Percentiles rank a stretch among this genome's conserved stretches.
phyloP scores from a whole-genome alignment of 2,329 filamentous ascomycete species.

The Colletotrichum lupini region DNA sequence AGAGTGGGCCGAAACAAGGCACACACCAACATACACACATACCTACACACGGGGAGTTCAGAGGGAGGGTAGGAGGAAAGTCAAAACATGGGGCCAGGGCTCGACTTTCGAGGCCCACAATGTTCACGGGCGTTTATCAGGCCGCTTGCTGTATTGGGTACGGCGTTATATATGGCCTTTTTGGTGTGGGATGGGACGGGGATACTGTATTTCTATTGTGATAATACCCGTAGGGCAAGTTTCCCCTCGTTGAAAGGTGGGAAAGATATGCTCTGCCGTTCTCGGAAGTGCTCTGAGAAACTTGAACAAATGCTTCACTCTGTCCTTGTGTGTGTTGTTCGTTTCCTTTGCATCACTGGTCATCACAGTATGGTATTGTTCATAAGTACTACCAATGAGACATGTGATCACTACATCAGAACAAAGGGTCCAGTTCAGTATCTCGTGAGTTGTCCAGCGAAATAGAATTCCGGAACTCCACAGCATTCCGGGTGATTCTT shows the following conservation, averaged over 20 bases:
- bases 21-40: no score
- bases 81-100: not conserved
- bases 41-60: not conserved
- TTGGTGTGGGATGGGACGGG: conserved; percentile 1
- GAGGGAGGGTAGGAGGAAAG: not conserved
- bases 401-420: not conserved
- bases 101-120: not conserved
- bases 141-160: not conserved
- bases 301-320: not conserved
- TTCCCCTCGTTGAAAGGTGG: no score
- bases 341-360: not conserved
- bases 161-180: conserved; percentile 5
- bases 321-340: not conserved
- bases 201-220: conserved; percentile 13
- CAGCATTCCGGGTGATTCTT: not conserved
- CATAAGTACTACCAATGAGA: not conserved
- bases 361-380: not conserved
- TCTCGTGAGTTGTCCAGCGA: not conserved
- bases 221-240: conserved; percentile 8
- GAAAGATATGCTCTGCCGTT: not conserved
- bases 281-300: not conserved
- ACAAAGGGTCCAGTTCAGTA: not conserved
- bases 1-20: conserved; percentile 19
- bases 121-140: not conserved
- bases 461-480: not conserved